A percentile compares a stretch with the other conserved stretches of the same genome.
Evolutionary conservation across 345 rosid genomes (phyloP).

Genomic region (Draba incana): DNA sequence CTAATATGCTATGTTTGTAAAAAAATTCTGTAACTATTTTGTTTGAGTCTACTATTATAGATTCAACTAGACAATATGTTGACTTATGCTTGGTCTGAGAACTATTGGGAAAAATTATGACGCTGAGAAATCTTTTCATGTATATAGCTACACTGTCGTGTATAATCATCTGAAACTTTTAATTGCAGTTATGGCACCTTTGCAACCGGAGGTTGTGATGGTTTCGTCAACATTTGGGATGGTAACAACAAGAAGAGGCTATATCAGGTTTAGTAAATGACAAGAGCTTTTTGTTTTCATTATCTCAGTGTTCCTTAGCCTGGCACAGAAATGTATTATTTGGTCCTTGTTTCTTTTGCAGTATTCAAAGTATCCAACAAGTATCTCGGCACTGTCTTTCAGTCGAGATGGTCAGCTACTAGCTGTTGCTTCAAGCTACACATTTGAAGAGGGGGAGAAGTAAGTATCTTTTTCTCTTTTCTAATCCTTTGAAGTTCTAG

Average conservation of each 20-base stretch:
- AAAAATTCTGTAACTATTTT: not conserved
- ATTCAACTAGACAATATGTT: slow-evolving; percentile 1
- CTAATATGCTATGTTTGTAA: not conserved
- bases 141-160: not conserved
- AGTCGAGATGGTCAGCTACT: slow-evolving; percentile 93
- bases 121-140: not conserved
- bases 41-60: not conserved
- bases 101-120: not conserved
- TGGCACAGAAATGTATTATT: not conserved
- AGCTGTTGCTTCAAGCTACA: slow-evolving; percentile 98
- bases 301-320: slow-evolving; percentile 9
- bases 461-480: slow-evolving; percentile 42
- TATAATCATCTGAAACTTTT: slow-evolving; percentile 27
- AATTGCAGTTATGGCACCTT: slow-evolving; percentile 91
- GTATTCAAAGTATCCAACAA: slow-evolving; percentile 93
- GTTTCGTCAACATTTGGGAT: slow-evolving; percentile 96
- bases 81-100: slow-evolving; percentile 7
- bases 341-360: slow-evolving; percentile 43
- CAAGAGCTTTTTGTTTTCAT: slow-evolving; percentile 8
- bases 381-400: slow-evolving; percentile 90
- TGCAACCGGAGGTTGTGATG: slow-evolving; percentile 99
- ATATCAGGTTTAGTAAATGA: slow-evolving; percentile 66
- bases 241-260: slow-evolving; percentile 99
- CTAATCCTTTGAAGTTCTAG: not conserved
- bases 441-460: slow-evolving; percentile 98